Base-by-base conservation (phyloP, 257 asterid species). In the Lycium barbarum region DNA sequence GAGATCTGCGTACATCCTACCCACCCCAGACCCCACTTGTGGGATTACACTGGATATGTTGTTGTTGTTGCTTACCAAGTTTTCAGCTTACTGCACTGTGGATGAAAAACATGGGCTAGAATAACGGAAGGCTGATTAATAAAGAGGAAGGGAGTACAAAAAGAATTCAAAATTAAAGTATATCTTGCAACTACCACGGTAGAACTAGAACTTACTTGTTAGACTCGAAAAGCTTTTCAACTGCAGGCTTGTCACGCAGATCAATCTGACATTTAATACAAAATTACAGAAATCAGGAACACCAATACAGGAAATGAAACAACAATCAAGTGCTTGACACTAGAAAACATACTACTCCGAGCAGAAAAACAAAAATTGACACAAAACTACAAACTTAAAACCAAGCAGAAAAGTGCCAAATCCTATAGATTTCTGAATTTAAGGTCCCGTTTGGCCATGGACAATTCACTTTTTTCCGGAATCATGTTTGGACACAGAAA, bases 181-280 rank as follows among this genome's bases (percentile, higher is more conserved):
- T 38, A 9, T 40, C 78, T 68, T 68, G 78, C 78, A 68, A 36
- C 53, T 68, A 68, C 15, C 78, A 76, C 54, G 51, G 33, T 11
- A 10, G 18, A 65, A 76, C 98, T 11, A 10, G 20, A 65, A 76
- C 98, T 95, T 88, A 95, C 99, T 94, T 94, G 84, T 91, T 90
- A 51, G 98, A 93, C 84, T 90, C 92, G 87, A 95, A 95, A 88
- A 97, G 90, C 84, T 90, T 88, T 83, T 93, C 98, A 86, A 97
- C 95, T 2, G 94, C 98, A 11, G 94, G 91, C 89, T 91, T 93
- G 88, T 95, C 99, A 74, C 98, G 95, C 57, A 97, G 90, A 92
- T 97, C 99, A 35, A 93, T 86, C 99, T 97, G 93, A 92, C 90
- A 83, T 66, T 68, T 80, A 83, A 76, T 33, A 49, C 81, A 86